Base-by-base conservation (phyloP, 208 protist genomes). In the Acanthamoeba castellanii region DNA sequence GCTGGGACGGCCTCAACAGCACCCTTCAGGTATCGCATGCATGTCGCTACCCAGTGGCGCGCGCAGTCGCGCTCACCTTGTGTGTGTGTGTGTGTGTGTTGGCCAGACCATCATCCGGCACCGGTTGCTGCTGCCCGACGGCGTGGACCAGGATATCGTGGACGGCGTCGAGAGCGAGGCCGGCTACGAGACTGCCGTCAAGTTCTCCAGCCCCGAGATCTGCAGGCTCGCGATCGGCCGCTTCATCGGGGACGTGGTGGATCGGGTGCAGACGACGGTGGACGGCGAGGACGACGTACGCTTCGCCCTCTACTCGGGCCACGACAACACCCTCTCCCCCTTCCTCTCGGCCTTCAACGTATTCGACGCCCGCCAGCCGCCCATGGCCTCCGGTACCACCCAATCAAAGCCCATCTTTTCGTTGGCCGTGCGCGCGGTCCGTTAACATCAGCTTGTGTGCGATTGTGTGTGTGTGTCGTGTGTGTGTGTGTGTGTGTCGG, bases 301-400 rank as follows among this genome's bases (percentile, higher is more conserved):
- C 6, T 91, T 91, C 37, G 50, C 59, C 57, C 84, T 91, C 8
- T 91, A 91, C 37, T 91, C 84, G 7, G 84, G 84, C 18, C 84
- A 91, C 30, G 84, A 91, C 84, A 91, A 91, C n/a, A 91, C 84
- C 9, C 84, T 91, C 14, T 72, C 57, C 7, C 84, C 84, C 30
- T 70, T 91, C n/a, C 34, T 91, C 30, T 45, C 57, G 52, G 84
- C 84, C 57, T 91, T 91, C 59, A 42, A 47, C 32, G 84, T 91
- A 7, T 91, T 91, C 30, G 84, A 91, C 42, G 47, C 11, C n/a
- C 50, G 84, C 16, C 84, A 91, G 84, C 84, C 84, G n/a, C 84
- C 84, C 32, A 91, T 91, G 84, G 84, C 84, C 30, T 64, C 84
- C 47, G 76, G 76, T 85, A 78, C 16, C 3, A 18, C 34, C 47